Evolutionary conservation across 768 basidiomycete species (phyloP).

Genomic region (Exidia glandulosa): DNA sequence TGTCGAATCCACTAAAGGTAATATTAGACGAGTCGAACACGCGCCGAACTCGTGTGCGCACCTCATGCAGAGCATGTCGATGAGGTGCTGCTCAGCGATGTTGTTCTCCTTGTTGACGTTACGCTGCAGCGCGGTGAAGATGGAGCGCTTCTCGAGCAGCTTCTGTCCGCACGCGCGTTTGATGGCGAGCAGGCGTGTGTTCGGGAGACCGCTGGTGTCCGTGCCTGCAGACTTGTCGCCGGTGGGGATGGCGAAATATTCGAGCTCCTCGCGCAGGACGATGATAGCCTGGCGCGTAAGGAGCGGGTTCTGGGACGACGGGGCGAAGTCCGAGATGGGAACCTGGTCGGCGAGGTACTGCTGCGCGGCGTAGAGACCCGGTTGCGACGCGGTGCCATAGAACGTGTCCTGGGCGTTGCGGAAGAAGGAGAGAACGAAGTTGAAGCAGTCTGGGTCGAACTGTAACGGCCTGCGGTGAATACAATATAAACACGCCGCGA

Average conservation of each 20-base stretch:
- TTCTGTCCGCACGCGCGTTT: slow-evolving; percentile 82
- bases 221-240: slow-evolving; percentile 46
- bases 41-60: background rate
- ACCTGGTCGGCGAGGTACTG: slow-evolving; percentile 65
- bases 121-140: slow-evolving; percentile 95
- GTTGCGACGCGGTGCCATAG: slow-evolving; percentile 69
- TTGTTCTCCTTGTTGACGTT: slow-evolving; percentile 99
- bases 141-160: slow-evolving; percentile 79
- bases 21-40: background rate
- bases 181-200: slow-evolving; percentile 61
- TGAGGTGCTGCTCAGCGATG: slow-evolving; percentile 95
- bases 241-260: slow-evolving; percentile 94
- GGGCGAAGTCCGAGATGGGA: slow-evolving; percentile 44
- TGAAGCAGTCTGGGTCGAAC: slow-evolving; percentile 97
- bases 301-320: slow-evolving; percentile 73
- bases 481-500: background rate
- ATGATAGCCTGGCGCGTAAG: slow-evolving; percentile 96
- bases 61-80: slow-evolving; percentile 99
- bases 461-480: slow-evolving; percentile 20
- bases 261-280: slow-evolving; percentile 93
- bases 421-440: slow-evolving; percentile 90
- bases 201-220: slow-evolving; percentile 71
- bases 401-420: slow-evolving; percentile 77
- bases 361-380: slow-evolving; percentile 69
- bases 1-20: slow-evolving; percentile 73